Conservation (phyloP, 768 basidiomycete genomes). For the Kondoa malvinella region DNA sequence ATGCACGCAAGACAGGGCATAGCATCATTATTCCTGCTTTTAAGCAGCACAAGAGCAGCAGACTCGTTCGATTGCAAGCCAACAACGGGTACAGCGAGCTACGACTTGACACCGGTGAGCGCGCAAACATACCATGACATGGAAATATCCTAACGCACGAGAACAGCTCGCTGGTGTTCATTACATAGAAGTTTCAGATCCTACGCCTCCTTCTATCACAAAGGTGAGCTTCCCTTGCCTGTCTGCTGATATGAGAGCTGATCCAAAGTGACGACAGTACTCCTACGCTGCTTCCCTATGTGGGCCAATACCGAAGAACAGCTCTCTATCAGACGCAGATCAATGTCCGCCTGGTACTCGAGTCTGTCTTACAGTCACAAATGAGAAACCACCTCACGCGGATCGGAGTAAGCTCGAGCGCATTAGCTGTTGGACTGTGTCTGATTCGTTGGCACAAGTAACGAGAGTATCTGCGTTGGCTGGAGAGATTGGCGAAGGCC, state of each 20-base stretch:
- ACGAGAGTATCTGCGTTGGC: slow-evolving; percentile 62
- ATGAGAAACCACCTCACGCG: slow-evolving; percentile 40
- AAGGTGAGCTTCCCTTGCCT: slow-evolving; percentile 7
- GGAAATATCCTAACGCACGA: not conserved
- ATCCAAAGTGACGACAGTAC: slow-evolving; percentile 10
- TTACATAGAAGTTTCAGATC: not conserved
- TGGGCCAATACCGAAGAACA: slow-evolving; percentile 13
- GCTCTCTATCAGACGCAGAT: slow-evolving; percentile 10
- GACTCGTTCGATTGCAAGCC: slow-evolving; percentile 16
- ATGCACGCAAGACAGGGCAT: not conserved
- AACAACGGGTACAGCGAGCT: not conserved
- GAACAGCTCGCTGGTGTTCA: not conserved
- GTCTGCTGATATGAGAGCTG: not conserved
- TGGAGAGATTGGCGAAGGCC: slow-evolving; percentile 16
- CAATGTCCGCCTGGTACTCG: slow-evolving; percentile 36
- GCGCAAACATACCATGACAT: not conserved
- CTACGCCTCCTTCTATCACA: slow-evolving; percentile 1
- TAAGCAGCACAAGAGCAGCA: not conserved
- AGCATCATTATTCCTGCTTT: not conserved
- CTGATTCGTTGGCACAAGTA: no score
- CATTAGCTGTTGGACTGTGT: no score
- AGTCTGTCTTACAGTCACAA: slow-evolving; percentile 55
- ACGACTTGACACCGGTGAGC: slow-evolving; percentile 13
- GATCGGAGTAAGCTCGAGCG: no score
- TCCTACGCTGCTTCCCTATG: slow-evolving; percentile 23